phyloP scores from a whole-genome alignment of 768 basidiomycete species.

The Calocera viscosa region DNA sequence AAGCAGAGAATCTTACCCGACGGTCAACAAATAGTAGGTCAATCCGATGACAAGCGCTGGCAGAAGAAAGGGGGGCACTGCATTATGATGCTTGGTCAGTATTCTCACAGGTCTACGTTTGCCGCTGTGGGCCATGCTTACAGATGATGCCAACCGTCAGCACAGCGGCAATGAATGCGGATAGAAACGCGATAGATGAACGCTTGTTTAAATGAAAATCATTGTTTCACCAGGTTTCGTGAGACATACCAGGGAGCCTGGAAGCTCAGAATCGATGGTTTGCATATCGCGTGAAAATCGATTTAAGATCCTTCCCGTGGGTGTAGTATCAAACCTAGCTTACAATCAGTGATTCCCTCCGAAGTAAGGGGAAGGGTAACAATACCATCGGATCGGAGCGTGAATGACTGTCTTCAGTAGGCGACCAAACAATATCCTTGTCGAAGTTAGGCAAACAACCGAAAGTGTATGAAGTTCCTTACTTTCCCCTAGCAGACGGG shows the following conservation, averaged over 20 bases:
- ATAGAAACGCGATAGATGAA: conserved; percentile 64
- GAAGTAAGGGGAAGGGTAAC: background rate
- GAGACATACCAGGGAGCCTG: conserved; percentile 36
- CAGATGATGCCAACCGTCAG: conserved; percentile 36
- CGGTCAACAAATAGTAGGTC: conserved; percentile 10
- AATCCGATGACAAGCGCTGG: conserved; percentile 12
- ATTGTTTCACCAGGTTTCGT: background rate
- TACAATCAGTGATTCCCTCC: conserved; percentile 36
- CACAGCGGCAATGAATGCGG: conserved; percentile 63
- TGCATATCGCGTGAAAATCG: conserved; percentile 51
- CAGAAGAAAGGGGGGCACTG: conserved; percentile 13
- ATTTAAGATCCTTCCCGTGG: conserved; percentile 42
- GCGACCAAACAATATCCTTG: conserved; percentile 30
- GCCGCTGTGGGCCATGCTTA: background rate
- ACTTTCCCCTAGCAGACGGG: background rate
- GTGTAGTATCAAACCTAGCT: conserved; percentile 48
- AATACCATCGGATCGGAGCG: conserved; percentile 54
- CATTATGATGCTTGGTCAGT: background rate
- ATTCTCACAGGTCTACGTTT: background rate
- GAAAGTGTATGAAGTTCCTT: background rate
- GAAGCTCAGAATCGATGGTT: conserved; percentile 66
- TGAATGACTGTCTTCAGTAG: conserved; percentile 58
- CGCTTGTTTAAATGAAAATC: conserved; percentile 26
- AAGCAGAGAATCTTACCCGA: background rate
- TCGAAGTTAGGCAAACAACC: background rate